Base-by-base conservation (phyloP, 208 protist genomes). In the Acanthamoeba quina region DNA sequence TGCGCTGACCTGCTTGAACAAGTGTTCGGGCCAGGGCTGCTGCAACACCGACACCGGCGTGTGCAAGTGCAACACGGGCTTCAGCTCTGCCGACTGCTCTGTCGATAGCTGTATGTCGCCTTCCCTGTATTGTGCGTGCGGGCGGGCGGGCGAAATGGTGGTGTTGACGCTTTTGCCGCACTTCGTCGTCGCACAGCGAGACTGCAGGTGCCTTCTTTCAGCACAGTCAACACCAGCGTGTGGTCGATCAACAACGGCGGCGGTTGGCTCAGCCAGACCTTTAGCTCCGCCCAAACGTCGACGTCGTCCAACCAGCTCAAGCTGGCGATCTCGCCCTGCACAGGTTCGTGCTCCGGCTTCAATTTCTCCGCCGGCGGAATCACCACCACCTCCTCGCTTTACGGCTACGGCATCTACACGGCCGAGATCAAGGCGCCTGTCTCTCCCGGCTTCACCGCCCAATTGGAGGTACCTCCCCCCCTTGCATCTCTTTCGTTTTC, bases 361-460 rank as follows among this genome's bases (percentile, higher is more conserved):
- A 76, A 76, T 10, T 76, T 76, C 68, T n/a, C n/a, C 13, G 24
- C 68, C 11, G 19, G 68, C 37, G 68, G 31, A 44, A n/a, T 19
- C 56, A 62, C 21, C 13, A 76, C 68, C 37, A 34, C 5, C 4
- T 70, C 64, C 19, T 15, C 24, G n/a, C 64, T 24, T 11, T 76
- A 47, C 29, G 68, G 68, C 68, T 76, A 47, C 6, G 68, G 68
- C 29, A 76, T 44, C 29, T 76, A 76, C 68, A 76, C 68, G 31
- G 24, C 68, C 29, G 3, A 24, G 13, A 19, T 76, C 29, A 34
- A 41, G 29, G 68, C 68, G 7, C 24, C 68, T 1, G 4, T 21
- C 0, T 37, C 6, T n/a, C 5, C 24, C 5, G 29, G 29, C 68
- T 76, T 76, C 68, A 76, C 29, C 37, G 24, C 29, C 29, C 6